phyloP scores from a whole-genome alignment of 2,329 filamentous ascomycete species.

The Scleromitrula shiraiana region DNA sequence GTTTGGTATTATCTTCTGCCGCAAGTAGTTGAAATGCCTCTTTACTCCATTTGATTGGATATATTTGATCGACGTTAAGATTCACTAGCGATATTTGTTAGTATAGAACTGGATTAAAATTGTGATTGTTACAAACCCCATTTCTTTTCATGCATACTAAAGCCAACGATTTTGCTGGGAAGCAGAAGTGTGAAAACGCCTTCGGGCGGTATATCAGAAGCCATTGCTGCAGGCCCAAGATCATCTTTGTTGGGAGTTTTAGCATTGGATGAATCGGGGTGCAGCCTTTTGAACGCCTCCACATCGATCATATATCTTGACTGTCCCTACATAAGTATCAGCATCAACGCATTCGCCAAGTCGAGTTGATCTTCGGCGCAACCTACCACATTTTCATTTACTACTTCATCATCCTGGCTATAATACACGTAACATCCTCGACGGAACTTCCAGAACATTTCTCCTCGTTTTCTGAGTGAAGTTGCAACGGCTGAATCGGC shows the following conservation, averaged over 20 bases:
- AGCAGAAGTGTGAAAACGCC: slow-evolving; percentile 7
- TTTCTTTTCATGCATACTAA: slow-evolving; percentile 8
- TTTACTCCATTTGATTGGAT: slow-evolving; percentile 5
- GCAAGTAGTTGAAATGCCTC: slow-evolving; percentile 6
- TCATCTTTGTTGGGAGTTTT: slow-evolving; percentile 1
- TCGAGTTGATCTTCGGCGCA: neutral
- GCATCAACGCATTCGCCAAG: neutral
- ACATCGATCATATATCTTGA: slow-evolving; percentile 9
- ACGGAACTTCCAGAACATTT: slow-evolving; percentile 10
- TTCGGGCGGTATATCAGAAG: slow-evolving; percentile 3
- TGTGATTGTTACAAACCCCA: slow-evolving; percentile 3
- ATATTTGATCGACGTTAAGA: slow-evolving; percentile 9
- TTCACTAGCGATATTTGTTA: neutral
- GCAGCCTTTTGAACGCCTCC: slow-evolving; percentile 5
- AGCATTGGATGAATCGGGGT: neutral
- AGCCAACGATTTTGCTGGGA: slow-evolving; percentile 1
- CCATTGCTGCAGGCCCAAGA: slow-evolving; percentile 2
- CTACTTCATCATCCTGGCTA: slow-evolving; percentile 1
- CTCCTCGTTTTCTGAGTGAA: slow-evolving; percentile 9
- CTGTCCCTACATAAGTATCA: neutral
- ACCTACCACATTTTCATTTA: neutral
- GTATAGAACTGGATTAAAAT: neutral
- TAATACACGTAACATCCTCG: slow-evolving; percentile 4
- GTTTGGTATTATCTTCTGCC: slow-evolving; percentile 1
- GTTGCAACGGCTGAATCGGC: slow-evolving; percentile 3